Percentiles rank a stretch among this genome's conserved stretches.
These are phyloP conservation scores for Phytophthora pluvialis DNA, from an alignment of 352 stramenopile genomes.

Conservation along the genomic window DNA sequence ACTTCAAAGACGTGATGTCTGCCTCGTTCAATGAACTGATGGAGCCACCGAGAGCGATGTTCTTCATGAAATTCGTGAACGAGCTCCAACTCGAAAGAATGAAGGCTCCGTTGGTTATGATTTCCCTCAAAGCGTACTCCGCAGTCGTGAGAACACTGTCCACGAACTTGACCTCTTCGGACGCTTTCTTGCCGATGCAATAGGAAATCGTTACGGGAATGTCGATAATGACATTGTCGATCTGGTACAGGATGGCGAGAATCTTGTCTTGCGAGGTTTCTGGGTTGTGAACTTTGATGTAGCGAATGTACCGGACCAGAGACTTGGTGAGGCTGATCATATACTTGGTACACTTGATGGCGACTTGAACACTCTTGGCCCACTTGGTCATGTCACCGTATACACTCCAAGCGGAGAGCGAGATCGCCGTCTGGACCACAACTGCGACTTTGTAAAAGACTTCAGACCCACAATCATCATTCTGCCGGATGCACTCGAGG, in stretches of 20 bases:
- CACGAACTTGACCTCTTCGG: slow-evolving; percentile 40
- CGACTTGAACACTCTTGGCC: slow-evolving; percentile 28
- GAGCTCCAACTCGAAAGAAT: slow-evolving; percentile 38
- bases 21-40: slow-evolving; percentile 18
- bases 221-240: slow-evolving; percentile 53
- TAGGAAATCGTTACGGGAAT: slow-evolving; percentile 52
- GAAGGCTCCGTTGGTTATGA: slow-evolving; percentile 37
- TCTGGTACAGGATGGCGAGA: slow-evolving; percentile 43
- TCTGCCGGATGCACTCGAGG: slow-evolving; percentile 51
- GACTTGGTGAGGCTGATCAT: slow-evolving; percentile 46
- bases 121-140: slow-evolving; percentile 39
- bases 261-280: slow-evolving; percentile 46
- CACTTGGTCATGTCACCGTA: slow-evolving; percentile 39
- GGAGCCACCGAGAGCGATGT: slow-evolving; percentile 31
- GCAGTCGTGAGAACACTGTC: slow-evolving; percentile 43
- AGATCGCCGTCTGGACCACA: slow-evolving; percentile 33
- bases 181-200: slow-evolving; percentile 41
- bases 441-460: slow-evolving; percentile 43
- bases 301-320: slow-evolving; percentile 40
- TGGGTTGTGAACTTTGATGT: slow-evolving; percentile 38
- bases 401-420: slow-evolving; percentile 27
- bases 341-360: slow-evolving; percentile 48
- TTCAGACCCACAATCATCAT: slow-evolving; percentile 39
- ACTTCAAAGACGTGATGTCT: slow-evolving; percentile 36
- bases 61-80: slow-evolving; percentile 45